Base-by-base conservation (phyloP, 495 filamentous ascomycete genomes). In the Aspergillus conjunctus region DNA sequence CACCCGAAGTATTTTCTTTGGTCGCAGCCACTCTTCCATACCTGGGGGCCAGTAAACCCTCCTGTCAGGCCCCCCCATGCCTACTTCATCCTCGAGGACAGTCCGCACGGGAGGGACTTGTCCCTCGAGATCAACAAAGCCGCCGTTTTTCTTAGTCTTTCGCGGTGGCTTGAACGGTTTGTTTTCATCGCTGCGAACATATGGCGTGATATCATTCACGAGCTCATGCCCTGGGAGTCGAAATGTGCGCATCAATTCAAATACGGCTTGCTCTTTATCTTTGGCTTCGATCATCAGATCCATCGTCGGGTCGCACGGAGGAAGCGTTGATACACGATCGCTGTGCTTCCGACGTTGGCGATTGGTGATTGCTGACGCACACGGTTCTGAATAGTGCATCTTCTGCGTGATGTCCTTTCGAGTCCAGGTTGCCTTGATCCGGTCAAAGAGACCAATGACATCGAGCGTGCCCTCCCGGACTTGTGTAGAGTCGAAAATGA, bases 201-300 rank as follows among this genome's bases (percentile, higher is more conserved):
- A 84, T 0, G 93, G 92, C 15, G 92, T 76, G 7, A 98, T 77
- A 61, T 96, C 90, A 65, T 88, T 88, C 66, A 94, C 82, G 1
- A 75, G 77, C 5, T 93, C 82, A 69, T 87, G 87, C 3, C 89
- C 91, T 0, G 92, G 89, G 0, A 97, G 80, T 58, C 87, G 91
- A 72, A 89, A 96, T 1, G 78, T 94, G 32, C 87, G 79, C 91
- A 97, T 97, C 14, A 97, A 80, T 62, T 97, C 92, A 67, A 97
- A 96, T 0, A 97, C 92, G 0, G 94, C 92, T 72, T 97, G 94
- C 72, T 98, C 94, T 73, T 97, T 98, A 67, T 97, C 93, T 67
- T 97, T 98, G 17, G 94, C 94, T 77, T 98, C 94, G 59, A 97
- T 97, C 94, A 97, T 98, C 12, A 97, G 79, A 69, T 97, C 94